Percentiles rank a stretch among this genome's conserved stretches.
phyloP scores from a whole-genome alignment of 768 basidiomycete species.

The Mycena venus region DNA sequence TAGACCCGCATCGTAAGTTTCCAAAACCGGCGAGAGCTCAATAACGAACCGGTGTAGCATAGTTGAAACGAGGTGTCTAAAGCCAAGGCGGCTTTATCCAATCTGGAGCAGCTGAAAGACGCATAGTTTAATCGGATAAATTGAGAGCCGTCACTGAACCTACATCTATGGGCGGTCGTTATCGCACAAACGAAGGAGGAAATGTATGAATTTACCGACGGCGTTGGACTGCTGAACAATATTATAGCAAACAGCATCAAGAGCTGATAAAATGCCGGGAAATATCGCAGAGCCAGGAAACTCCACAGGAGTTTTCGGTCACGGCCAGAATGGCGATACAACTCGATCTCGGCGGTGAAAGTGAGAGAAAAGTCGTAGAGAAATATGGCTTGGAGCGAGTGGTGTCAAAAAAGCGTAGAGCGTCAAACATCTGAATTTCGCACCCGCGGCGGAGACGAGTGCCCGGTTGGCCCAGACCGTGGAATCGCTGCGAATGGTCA shows the following conservation, averaged over 20 bases:
- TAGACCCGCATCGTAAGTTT: neutral
- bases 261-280: slow-evolving; percentile 7
- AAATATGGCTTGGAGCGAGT: neutral
- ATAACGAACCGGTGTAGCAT: neutral
- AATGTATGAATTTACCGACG: neutral
- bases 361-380: slow-evolving; percentile 3
- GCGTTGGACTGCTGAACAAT: neutral
- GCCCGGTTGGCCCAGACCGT: slow-evolving; percentile 8
- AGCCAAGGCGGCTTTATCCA: neutral
- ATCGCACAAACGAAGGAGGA: neutral
- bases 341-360: neutral
- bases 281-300: slow-evolving; percentile 9
- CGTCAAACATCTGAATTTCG: neutral
- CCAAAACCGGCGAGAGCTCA: too few species aligned
- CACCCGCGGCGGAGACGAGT: slow-evolving; percentile 17
- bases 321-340: slow-evolving; percentile 2
- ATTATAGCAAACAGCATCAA: slow-evolving; percentile 5
- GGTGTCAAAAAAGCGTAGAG: neutral
- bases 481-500: neutral
- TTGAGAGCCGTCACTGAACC: neutral
- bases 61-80: slow-evolving; percentile 8
- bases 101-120: slow-evolving; percentile 3
- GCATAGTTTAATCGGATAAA: neutral
- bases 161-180: neutral
- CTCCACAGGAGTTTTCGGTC: neutral